Percentiles rank a stretch among this genome's conserved stretches.
These are phyloP conservation scores for Calonectria montana DNA, from an alignment of 2,329 filamentous ascomycete species.

Conservation along the genomic window DNA sequence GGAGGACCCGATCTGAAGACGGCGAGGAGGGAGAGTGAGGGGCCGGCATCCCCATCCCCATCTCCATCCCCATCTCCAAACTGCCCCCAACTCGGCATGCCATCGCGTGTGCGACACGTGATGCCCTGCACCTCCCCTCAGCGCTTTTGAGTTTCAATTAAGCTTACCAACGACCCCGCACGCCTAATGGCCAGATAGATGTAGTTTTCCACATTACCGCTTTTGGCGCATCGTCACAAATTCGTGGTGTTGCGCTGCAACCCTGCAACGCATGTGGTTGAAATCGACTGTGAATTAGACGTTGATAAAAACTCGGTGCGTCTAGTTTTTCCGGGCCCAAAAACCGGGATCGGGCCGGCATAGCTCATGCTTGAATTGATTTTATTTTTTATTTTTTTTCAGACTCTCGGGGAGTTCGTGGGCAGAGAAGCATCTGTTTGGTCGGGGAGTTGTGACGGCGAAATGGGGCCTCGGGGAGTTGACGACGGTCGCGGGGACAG, in stretches of 20 bases:
- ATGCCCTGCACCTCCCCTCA: constrained; percentile 8
- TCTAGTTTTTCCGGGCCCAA: constrained; percentile 1
- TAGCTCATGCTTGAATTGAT: background rate
- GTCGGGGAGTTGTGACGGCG: background rate
- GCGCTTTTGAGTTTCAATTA: constrained; percentile 23
- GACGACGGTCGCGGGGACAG: background rate
- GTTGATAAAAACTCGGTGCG: background rate
- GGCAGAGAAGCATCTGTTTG: background rate
- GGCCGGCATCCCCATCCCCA: background rate
- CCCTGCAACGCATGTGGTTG: background rate
- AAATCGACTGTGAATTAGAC: background rate
- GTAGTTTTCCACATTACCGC: background rate
- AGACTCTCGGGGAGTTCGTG: background rate
- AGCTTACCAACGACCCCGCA: constrained; percentile 20
- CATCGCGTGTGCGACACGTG: constrained; percentile 16
- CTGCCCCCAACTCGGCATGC: background rate
- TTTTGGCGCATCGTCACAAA: background rate
- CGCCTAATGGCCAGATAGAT: background rate
- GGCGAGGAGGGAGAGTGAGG: too few species aligned
- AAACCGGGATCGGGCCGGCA: background rate
- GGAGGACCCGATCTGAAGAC: background rate
- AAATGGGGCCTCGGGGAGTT: background rate
- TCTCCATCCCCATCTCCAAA: background rate
- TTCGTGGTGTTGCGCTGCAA: background rate
- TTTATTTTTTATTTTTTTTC: background rate